Conservation (phyloP, 1,139 yeast genomes). For the Suhomyces kunorum region DNA sequence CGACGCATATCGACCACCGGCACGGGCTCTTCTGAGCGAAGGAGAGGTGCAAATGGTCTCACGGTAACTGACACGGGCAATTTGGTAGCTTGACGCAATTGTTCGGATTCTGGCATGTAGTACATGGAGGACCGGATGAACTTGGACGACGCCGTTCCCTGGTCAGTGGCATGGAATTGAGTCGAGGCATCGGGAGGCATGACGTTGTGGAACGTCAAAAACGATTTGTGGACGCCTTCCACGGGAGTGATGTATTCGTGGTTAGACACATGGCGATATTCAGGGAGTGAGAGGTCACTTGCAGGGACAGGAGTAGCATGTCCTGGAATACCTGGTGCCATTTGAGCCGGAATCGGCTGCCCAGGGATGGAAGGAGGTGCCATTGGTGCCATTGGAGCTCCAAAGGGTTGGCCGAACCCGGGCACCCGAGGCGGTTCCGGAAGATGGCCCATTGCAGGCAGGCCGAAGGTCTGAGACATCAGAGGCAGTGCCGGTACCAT, state of each 20-base stretch:
- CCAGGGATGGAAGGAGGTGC: conserved; percentile 3
- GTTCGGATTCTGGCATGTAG: conserved; percentile 76
- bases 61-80: conserved; percentile 80
- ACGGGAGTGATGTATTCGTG: conserved; percentile 39
- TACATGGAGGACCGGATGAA: conserved; percentile 80
- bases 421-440: no score
- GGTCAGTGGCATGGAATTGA: conserved; percentile 70
- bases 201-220: conserved; percentile 71
- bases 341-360: conserved; percentile 5
- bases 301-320: neutral
- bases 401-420: no score
- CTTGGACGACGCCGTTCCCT: conserved; percentile 82
- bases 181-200: conserved; percentile 84
- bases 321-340: neutral
- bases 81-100: conserved; percentile 66
- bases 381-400: neutral
- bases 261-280: conserved; percentile 58
- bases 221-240: conserved; percentile 40
- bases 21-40: conserved; percentile 52
- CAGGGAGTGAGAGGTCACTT: conserved; percentile 50
- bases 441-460: no score
- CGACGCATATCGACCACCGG: conserved; percentile 68
- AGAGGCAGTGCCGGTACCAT: neutral
- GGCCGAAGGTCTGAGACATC: neutral
- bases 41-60: conserved; percentile 77